A percentile compares a stretch with the other conserved stretches of the same genome.
These are phyloP conservation scores for Dactylonectria estremocensis DNA, from an alignment of 2,329 filamentous ascomycete genomes.

Conservation along the genomic window DNA sequence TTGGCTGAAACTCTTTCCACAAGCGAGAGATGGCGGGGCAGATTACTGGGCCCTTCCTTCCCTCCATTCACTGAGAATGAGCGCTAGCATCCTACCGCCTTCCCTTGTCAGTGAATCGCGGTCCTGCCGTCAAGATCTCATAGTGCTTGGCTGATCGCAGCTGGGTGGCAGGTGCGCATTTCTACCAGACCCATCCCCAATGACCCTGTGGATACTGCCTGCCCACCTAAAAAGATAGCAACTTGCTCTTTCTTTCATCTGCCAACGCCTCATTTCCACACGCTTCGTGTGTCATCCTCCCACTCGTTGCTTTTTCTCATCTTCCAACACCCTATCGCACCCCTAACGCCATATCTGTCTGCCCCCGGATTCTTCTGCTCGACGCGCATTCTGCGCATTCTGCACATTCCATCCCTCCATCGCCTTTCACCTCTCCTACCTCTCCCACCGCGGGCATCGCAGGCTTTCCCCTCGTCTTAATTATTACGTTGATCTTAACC, in stretches of 20 bases:
- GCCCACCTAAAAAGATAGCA: no score
- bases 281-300: slow-evolving; percentile 13
- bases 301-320: slow-evolving; percentile 30
- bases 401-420: neutral
- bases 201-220: neutral
- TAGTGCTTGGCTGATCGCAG: neutral
- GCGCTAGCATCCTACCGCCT: neutral
- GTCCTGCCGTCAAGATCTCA: neutral
- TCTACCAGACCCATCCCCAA: neutral
- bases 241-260: neutral
- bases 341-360: neutral
- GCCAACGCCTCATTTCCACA: slow-evolving; percentile 6
- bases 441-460: neutral
- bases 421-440: neutral
- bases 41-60: neutral
- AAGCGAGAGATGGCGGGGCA: slow-evolving; percentile 2
- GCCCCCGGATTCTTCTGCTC: neutral
- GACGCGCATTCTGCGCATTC: neutral
- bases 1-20: neutral
- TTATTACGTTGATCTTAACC: neutral
- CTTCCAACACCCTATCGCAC: neutral
- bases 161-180: neutral
- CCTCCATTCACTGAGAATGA: neutral
- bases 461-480: neutral
- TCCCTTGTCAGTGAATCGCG: neutral